Evolutionary conservation across 2,329 filamentous ascomycete genomes (phyloP).

Genomic region (Falciphora oryzae): DNA sequence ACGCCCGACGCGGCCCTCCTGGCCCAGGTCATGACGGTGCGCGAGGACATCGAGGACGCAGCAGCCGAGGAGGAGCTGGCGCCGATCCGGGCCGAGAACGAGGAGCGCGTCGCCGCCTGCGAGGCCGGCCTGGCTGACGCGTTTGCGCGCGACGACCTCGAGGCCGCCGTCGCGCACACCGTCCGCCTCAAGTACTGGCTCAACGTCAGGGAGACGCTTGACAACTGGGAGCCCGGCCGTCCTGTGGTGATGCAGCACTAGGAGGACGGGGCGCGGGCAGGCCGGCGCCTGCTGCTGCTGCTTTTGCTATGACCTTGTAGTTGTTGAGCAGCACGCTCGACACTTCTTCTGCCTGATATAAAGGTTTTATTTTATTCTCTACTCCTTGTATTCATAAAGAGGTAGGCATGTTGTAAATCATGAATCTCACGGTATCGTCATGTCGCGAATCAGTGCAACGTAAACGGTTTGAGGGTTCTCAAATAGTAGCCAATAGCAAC

Average conservation of each 20-base stretch:
- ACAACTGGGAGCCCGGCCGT: conserved; percentile 79
- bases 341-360: no score
- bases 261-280: neutral
- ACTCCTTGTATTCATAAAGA: neutral
- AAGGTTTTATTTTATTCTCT: neutral
- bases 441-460: no score
- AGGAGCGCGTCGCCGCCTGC: conserved; percentile 57
- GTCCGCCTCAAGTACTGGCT: conserved; percentile 84
- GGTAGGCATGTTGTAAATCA: neutral
- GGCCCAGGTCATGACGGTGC: conserved; percentile 72
- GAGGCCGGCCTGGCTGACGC: conserved; percentile 56
- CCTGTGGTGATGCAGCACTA: conserved; percentile 48
- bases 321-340: neutral
- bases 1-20: conserved; percentile 59
- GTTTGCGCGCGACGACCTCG: conserved; percentile 57
- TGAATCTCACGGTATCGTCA: neutral
- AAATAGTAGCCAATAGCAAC: neutral
- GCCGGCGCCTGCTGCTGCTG: no score
- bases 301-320: neutral
- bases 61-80: conserved; percentile 58
- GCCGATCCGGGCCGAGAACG: conserved; percentile 58
- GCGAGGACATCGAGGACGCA: conserved; percentile 70
- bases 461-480: neutral
- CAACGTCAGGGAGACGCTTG: conserved; percentile 74
- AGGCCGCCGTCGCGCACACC: conserved; percentile 66